Conservation (phyloP, 345 rosid genomes). For the Eucalyptus melliodora region DNA sequence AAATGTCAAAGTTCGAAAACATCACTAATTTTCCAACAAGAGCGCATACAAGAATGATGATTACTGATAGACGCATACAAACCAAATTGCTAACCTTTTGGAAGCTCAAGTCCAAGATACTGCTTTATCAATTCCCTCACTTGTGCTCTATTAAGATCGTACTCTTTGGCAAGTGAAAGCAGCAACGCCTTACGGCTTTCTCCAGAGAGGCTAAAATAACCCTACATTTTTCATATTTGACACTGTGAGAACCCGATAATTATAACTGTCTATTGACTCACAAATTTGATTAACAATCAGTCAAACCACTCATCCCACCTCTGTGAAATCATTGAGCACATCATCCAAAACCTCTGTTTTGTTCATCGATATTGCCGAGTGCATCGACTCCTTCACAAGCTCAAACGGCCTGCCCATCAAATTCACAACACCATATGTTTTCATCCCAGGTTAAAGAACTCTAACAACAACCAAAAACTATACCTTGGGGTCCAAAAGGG, state of each 20-base stretch:
- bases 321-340: constrained; percentile 63
- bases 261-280: background rate
- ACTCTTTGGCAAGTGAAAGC: constrained; percentile 59
- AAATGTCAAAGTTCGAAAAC: background rate
- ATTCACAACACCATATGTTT: background rate
- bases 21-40: background rate
- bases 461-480: background rate
- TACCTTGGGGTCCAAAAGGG: background rate
- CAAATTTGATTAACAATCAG: background rate
- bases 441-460: background rate
- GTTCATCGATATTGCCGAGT: constrained; percentile 61
- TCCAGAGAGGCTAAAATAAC: constrained; percentile 49
- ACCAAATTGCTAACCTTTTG: constrained; percentile 12
- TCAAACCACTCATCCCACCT: constrained; percentile 23
- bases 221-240: constrained; percentile 23
- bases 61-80: background rate
- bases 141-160: constrained; percentile 61
- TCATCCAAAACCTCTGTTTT: constrained; percentile 61
- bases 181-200: constrained; percentile 50
- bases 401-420: constrained; percentile 38
- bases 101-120: constrained; percentile 65
- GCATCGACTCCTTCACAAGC: constrained; percentile 62
- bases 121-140: constrained; percentile 73
- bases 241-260: background rate
- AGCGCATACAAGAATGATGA: background rate